A percentile compares a stretch with the other conserved stretches of the same genome.
Conservation (phyloP, 2,329 filamentous ascomycete genomes). For the Diaporthe longicolla region DNA sequence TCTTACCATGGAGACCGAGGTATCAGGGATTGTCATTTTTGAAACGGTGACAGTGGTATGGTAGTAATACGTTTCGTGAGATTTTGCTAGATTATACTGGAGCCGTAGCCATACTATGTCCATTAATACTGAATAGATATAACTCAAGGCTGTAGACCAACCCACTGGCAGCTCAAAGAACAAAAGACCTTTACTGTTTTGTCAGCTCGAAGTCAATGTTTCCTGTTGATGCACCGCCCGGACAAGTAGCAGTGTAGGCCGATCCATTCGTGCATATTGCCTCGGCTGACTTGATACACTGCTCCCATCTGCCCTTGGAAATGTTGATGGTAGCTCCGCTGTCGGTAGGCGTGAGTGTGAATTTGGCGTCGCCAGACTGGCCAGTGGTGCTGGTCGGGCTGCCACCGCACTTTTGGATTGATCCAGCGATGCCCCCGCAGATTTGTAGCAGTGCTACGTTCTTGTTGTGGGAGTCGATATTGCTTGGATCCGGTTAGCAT, state of each 20-base stretch:
- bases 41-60: no score
- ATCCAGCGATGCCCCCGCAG: slow-evolving; percentile 66
- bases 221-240: slow-evolving; percentile 62
- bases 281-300: slow-evolving; percentile 66
- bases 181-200: slow-evolving; percentile 35
- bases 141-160: not conserved
- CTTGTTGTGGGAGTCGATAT: slow-evolving; percentile 65
- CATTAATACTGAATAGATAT: not conserved
- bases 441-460: slow-evolving; percentile 74
- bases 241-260: slow-evolving; percentile 59
- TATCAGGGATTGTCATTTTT: no score
- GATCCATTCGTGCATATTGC: slow-evolving; percentile 66
- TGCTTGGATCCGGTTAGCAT: slow-evolving; percentile 45
- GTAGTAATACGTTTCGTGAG: no score
- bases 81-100: no score
- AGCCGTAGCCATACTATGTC: no score
- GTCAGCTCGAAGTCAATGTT: slow-evolving; percentile 60
- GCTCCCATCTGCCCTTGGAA: slow-evolving; percentile 67
- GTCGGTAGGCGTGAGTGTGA: slow-evolving; percentile 59
- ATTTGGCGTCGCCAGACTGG: slow-evolving; percentile 61
- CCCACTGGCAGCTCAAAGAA: no score
- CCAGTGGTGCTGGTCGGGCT: slow-evolving; percentile 59
- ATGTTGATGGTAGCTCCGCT: slow-evolving; percentile 65
- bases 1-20: no score
- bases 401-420: slow-evolving; percentile 62